phyloP scores from a whole-genome alignment of 2,329 filamentous ascomycete genomes.

The Verticillium dahliae region DNA sequence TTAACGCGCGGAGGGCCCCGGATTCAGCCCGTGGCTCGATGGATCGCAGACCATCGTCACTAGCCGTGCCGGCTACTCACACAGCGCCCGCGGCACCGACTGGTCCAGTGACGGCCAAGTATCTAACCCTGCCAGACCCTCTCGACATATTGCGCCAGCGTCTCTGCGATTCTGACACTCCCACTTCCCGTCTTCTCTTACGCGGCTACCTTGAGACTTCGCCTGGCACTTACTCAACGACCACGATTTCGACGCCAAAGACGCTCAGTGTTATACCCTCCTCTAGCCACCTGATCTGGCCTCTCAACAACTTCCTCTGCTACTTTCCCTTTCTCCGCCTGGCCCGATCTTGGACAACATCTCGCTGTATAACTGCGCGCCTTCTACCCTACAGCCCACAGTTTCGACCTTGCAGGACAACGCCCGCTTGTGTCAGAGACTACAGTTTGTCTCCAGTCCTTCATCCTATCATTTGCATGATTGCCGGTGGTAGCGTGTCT shows the following conservation, averaged over 20 bases:
- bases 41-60: constrained; percentile 25
- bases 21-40: constrained; percentile 14
- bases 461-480: neutral
- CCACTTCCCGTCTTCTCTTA: neutral
- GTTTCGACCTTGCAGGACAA: neutral
- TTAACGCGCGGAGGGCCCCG: constrained; percentile 37
- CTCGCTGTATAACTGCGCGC: constrained; percentile 4
- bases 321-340: constrained; percentile 5
- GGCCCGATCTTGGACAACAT: constrained; percentile 1
- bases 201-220: neutral
- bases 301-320: neutral
- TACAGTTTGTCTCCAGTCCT: neutral
- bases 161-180: neutral
- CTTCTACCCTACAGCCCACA: constrained; percentile 5
- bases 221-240: neutral
- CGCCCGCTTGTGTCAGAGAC: neutral
- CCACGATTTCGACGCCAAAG: neutral
- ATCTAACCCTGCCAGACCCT: constrained; percentile 12
- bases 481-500: neutral
- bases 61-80: constrained; percentile 13
- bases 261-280: neutral
- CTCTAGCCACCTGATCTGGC: neutral
- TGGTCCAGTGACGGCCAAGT: constrained; percentile 22
- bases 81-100: constrained; percentile 21
- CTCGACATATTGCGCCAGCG: neutral